Evolutionary conservation across 176 grass and related monocot genomes (phyloP).

Genomic region (Triticum dicoccoides): DNA sequence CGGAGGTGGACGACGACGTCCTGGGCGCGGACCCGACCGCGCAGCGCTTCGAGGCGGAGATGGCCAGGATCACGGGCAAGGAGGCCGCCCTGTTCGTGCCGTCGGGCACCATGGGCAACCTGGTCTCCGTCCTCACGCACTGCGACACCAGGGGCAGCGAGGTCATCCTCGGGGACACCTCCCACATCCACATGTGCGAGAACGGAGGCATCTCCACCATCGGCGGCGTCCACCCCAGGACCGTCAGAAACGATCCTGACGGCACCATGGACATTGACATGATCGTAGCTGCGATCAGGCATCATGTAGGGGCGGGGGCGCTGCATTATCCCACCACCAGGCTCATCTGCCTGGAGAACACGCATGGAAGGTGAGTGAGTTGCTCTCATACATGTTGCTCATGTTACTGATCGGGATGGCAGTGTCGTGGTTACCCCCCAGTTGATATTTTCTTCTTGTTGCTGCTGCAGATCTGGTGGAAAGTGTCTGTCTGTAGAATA

Average conservation of each 20-base stretch:
- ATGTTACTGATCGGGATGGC: background rate
- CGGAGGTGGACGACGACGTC: slow-evolving; percentile 90
- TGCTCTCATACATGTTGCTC: background rate
- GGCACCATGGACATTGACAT: slow-evolving; percentile 80
- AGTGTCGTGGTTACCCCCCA: background rate
- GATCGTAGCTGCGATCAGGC: slow-evolving; percentile 66
- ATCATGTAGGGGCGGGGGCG: slow-evolving; percentile 9
- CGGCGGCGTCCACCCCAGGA: slow-evolving; percentile 77
- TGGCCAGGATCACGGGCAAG: slow-evolving; percentile 74
- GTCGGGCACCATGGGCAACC: slow-evolving; percentile 96
- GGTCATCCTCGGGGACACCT: slow-evolving; percentile 80
- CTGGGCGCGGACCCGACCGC: slow-evolving; percentile 80
- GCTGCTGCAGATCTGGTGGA: slow-evolving; percentile 61
- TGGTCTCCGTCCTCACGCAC: slow-evolving; percentile 77
- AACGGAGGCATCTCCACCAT: slow-evolving; percentile 91
- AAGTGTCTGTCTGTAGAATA: slow-evolving; percentile 76
- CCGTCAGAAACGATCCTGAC: slow-evolving; percentile 61
- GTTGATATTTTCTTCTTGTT: background rate
- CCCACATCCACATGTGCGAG: slow-evolving; percentile 91
- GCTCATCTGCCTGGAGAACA: slow-evolving; percentile 96
- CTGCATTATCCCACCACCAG: slow-evolving; percentile 77
- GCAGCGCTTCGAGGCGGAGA: slow-evolving; percentile 51
- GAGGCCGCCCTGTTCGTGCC: slow-evolving; percentile 89
- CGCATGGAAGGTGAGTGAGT: slow-evolving; percentile 81
- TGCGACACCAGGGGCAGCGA: slow-evolving; percentile 83